A percentile compares a stretch with the other conserved stretches of the same genome.
Evolutionary conservation across 1,139 yeast species (phyloP).

Genomic region (Candida sp.): DNA sequence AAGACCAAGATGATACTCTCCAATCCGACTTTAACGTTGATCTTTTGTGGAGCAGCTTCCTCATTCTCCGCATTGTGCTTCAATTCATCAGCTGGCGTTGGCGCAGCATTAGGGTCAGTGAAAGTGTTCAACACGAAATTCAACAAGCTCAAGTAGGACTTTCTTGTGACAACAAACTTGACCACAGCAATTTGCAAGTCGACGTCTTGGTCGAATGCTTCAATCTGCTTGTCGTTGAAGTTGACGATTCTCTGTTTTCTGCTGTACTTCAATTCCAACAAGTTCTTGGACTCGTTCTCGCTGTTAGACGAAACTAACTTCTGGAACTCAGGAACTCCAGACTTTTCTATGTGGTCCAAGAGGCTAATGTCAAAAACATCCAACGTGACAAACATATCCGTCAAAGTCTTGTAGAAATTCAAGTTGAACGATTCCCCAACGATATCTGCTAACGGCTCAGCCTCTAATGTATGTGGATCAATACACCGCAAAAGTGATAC

Average conservation of each 20-base stretch:
- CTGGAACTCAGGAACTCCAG: conserved; percentile 67
- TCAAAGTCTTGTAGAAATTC: conserved; percentile 60
- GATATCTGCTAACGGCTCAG: conserved; percentile 75
- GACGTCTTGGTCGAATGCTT: conserved; percentile 79
- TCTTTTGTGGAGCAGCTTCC: conserved; percentile 70
- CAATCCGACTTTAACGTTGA: conserved; percentile 69
- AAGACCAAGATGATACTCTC: conserved; percentile 78
- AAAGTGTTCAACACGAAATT: conserved; percentile 88
- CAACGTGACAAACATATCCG: conserved; percentile 70
- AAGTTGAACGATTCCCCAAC: conserved; percentile 69
- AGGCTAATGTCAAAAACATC: conserved; percentile 67
- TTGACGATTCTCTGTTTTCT: conserved; percentile 67
- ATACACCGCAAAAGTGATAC: conserved; percentile 72
- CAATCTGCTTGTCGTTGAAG: conserved; percentile 59
- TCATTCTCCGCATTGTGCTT: conserved; percentile 64
- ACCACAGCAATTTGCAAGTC: conserved; percentile 82
- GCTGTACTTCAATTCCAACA: conserved; percentile 66
- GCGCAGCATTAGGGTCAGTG: conserved; percentile 77
- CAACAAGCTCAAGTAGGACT: conserved; percentile 75
- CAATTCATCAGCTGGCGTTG: conserved; percentile 67
- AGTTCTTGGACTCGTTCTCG: conserved; percentile 41
- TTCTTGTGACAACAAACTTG: conserved; percentile 76
- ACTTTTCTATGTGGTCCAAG: conserved; percentile 74
- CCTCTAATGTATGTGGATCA: conserved; percentile 60
- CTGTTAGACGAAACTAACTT: conserved; percentile 73